phyloP scores from a whole-genome alignment of 345 rosid genomes.

The Triadica sebifera region DNA sequence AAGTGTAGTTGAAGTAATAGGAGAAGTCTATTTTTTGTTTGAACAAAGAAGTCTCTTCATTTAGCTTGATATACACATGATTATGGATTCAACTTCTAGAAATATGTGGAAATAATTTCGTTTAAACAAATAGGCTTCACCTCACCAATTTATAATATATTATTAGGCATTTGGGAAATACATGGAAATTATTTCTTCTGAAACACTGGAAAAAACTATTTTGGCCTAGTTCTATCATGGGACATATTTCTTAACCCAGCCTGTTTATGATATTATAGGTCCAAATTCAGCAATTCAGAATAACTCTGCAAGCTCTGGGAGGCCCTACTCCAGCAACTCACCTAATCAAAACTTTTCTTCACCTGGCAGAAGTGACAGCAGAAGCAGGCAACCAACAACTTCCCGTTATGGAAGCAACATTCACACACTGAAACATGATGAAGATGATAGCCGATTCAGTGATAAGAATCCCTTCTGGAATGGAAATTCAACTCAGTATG shows the following conservation, averaged over 20 bases:
- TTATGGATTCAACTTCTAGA: no score
- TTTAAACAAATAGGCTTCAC: background rate
- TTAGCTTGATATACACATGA: background rate
- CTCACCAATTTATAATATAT: background rate
- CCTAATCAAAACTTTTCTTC: conserved; percentile 27
- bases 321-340: conserved; percentile 20
- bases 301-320: conserved; percentile 32
- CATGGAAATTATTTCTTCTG: background rate
- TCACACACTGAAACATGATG: conserved; percentile 69
- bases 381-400: conserved; percentile 43
- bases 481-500: conserved; percentile 86
- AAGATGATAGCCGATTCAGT: conserved; percentile 53
- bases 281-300: conserved; percentile 42
- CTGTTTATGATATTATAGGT: conserved; percentile 33
- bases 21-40: no score
- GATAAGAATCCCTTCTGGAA: conserved; percentile 83
- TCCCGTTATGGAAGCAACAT: conserved; percentile 67
- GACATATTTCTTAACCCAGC: background rate
- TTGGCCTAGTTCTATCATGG: background rate
- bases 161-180: background rate
- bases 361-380: conserved; percentile 34
- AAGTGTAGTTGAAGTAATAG: no score
- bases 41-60: background rate
- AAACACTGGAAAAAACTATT: background rate
- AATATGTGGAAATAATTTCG: no score